Evolutionary conservation across 176 grass and related monocot species (phyloP).

Genomic region (Oryza rufipogon): DNA sequence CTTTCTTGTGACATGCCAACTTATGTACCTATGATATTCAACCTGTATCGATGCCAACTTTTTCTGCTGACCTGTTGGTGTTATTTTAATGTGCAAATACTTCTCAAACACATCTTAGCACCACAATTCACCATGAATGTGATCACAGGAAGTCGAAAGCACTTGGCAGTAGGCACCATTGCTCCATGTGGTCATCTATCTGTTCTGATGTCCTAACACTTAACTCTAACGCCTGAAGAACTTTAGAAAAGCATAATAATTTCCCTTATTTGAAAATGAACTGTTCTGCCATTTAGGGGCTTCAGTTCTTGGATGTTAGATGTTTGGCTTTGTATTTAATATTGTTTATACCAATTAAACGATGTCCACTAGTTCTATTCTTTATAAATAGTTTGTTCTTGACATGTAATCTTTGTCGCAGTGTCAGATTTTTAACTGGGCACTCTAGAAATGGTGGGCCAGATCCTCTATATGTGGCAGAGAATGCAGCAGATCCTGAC

Average conservation of each 20-base stretch:
- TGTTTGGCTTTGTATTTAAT: not conserved
- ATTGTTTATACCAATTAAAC: not conserved
- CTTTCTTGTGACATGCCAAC: not conserved
- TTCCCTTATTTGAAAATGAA: not conserved
- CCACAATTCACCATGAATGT: slow-evolving; percentile 21
- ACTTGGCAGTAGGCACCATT: not conserved
- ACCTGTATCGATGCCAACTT: not conserved
- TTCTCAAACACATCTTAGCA: slow-evolving; percentile 8
- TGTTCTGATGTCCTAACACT: not conserved
- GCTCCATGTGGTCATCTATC: slow-evolving; percentile 10
- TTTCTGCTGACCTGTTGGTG: not conserved
- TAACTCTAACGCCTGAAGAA: not conserved
- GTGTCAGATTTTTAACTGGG: slow-evolving; percentile 96
- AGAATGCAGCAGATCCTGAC: slow-evolving; percentile 84
- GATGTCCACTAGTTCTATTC: slow-evolving; percentile 5
- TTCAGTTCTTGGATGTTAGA: slow-evolving; percentile 18
- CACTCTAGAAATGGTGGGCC: slow-evolving; percentile 95
- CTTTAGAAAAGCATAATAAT: not conserved
- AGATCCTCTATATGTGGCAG: slow-evolving; percentile 84
- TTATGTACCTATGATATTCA: not conserved
- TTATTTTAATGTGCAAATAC: not conserved
- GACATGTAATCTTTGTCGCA: slow-evolving; percentile 43
- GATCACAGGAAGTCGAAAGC: not conserved
- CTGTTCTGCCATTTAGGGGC: not conserved
- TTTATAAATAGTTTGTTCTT: not conserved